Percentiles rank a stretch among this genome's conserved stretches.
Conservation (phyloP, 176 grass and related monocot genomes). For the Zea luxurians region DNA sequence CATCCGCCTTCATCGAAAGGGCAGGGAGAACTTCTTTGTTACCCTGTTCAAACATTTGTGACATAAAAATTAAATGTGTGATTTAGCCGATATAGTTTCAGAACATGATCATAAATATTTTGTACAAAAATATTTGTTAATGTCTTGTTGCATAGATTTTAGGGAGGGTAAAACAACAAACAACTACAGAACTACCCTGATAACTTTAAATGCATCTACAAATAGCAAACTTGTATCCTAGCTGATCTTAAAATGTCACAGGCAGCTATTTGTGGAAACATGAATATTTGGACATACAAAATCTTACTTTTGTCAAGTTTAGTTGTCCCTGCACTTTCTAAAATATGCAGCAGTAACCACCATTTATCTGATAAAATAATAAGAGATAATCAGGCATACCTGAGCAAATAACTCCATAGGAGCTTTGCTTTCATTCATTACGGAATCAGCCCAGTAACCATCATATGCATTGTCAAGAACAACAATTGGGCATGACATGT, state of each 20-base stretch:
- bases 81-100: conserved; percentile 15
- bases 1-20: conserved; percentile 60
- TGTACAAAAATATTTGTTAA: conserved; percentile 11
- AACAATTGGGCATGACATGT: conserved; percentile 91
- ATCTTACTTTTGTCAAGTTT: background rate
- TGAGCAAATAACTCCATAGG: conserved; percentile 66
- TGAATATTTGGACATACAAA: background rate
- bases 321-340: background rate
- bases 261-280: conserved; percentile 2
- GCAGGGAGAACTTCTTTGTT: conserved; percentile 78
- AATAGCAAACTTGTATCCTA: background rate
- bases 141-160: background rate
- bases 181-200: background rate
- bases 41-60: conserved; percentile 63
- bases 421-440: conserved; percentile 55
- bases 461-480: conserved; percentile 66
- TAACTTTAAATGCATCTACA: background rate
- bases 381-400: conserved; percentile 51
- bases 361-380: background rate
- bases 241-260: background rate
- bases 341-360: background rate
- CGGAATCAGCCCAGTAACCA: conserved; percentile 54
- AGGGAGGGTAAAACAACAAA: background rate
- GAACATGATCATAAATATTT: background rate
- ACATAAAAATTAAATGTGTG: background rate